phyloP scores from a whole-genome alignment of 352 stramenopile species.

The Phytopythium delawarense region DNA sequence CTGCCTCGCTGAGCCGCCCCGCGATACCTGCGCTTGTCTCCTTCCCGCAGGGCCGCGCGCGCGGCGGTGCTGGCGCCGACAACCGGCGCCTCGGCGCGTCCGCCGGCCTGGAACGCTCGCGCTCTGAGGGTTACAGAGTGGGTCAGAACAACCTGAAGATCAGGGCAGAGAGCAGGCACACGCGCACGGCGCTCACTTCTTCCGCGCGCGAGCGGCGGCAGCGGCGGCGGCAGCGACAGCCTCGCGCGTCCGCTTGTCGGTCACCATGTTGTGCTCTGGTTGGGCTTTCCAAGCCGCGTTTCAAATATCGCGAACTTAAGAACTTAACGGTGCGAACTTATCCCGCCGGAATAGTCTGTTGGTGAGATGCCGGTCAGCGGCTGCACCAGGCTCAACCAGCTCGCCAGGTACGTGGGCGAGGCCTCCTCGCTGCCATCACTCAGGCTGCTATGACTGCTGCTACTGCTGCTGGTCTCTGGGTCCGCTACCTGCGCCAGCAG shows the following conservation, averaged over 20 bases:
- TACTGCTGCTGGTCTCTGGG: not conserved
- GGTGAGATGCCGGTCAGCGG: conserved; percentile 53
- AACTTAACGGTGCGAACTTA: too few relatives aligned
- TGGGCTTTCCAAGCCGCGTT: too few relatives aligned
- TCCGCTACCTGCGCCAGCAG: conserved; percentile 24
- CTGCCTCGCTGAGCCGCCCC: not conserved
- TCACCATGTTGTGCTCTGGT: not conserved
- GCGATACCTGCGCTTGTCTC: not conserved
- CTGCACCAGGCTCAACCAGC: conserved; percentile 76
- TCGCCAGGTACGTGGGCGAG: conserved; percentile 40
- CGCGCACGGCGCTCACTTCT: not conserved
- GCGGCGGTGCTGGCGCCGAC: not conserved
- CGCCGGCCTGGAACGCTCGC: not conserved
- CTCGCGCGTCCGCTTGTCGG: conserved; percentile 1
- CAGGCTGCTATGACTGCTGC: too few relatives aligned
- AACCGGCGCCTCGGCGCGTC: not conserved
- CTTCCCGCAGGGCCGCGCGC: not conserved
- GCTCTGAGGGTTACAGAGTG: not conserved
- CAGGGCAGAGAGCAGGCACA: not conserved
- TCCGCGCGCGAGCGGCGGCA: not conserved
- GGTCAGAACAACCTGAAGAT: not conserved
- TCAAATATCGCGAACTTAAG: too few relatives aligned
- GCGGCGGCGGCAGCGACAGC: not conserved
- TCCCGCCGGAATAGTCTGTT: conserved; percentile 34
- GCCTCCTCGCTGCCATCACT: not conserved